Conservation (phyloP, 2,329 filamentous ascomycete genomes). For the Diaporthe citriasiana region DNA sequence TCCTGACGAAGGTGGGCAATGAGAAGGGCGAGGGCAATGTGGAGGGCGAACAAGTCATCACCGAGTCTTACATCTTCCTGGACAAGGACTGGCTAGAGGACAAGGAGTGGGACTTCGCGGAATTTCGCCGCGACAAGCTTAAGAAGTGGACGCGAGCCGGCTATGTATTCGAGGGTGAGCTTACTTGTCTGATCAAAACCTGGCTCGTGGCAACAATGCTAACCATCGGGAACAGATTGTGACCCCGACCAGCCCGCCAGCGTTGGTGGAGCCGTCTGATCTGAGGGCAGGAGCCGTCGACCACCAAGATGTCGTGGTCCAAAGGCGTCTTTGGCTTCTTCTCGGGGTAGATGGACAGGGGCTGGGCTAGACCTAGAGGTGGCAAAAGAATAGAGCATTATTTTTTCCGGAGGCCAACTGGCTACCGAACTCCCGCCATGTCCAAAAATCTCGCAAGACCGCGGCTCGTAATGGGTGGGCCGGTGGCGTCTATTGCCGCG, state of each 20-base stretch:
- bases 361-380: slow-evolving; percentile 5
- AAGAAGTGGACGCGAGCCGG: slow-evolving; percentile 66
- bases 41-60: slow-evolving; percentile 63
- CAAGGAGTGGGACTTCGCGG: slow-evolving; percentile 88
- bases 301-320: neutral
- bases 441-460: neutral
- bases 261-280: slow-evolving; percentile 39
- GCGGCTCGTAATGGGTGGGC: slow-evolving; percentile 15
- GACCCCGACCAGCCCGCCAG: slow-evolving; percentile 44
- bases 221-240: slow-evolving; percentile 40
- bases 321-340: neutral
- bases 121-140: slow-evolving; percentile 84
- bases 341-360: neutral
- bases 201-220: slow-evolving; percentile 8
- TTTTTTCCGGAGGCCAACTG: slow-evolving; percentile 1
- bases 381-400: slow-evolving; percentile 10
- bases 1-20: slow-evolving; percentile 57
- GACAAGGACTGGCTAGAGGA: slow-evolving; percentile 70
- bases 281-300: neutral
- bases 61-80: slow-evolving; percentile 77
- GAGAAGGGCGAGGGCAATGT: slow-evolving; percentile 57
- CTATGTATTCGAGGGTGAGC: slow-evolving; percentile 60
- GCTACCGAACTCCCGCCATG: neutral
- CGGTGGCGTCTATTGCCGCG: slow-evolving; percentile 31
- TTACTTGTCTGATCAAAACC: neutral